Evolutionary conservation across 306 rosid species (phyloP).

Genomic region (Spatholobus suberectus): DNA sequence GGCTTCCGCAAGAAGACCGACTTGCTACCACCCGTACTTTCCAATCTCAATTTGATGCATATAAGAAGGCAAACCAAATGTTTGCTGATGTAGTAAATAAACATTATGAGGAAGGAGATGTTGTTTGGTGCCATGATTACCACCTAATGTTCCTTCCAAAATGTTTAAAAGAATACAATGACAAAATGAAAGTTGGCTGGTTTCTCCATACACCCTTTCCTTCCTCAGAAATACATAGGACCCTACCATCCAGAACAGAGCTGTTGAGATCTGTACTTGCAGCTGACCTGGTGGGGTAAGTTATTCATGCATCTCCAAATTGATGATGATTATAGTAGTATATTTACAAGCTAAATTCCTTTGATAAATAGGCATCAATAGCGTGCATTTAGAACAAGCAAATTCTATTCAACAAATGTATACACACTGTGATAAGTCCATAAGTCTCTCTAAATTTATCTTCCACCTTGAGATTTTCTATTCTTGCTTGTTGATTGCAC

Average conservation of each 20-base stretch:
- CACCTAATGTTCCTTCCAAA: slow-evolving; percentile 97
- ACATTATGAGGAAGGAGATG: slow-evolving; percentile 93
- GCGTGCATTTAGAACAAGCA: neutral
- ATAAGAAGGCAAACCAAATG: slow-evolving; percentile 89
- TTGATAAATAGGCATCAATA: neutral
- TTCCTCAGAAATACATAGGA: slow-evolving; percentile 97
- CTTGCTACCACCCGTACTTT: slow-evolving; percentile 95
- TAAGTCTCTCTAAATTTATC: slow-evolving; percentile 15
- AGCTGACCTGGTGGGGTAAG: slow-evolving; percentile 97
- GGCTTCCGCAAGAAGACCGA: slow-evolving; percentile 96
- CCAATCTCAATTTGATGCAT: slow-evolving; percentile 95
- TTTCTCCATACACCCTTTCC: slow-evolving; percentile 99
- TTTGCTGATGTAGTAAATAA: slow-evolving; percentile 91
- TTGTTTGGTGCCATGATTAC: slow-evolving; percentile 97
- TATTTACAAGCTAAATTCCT: neutral
- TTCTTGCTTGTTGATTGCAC: slow-evolving; percentile 10
- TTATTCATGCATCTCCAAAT: slow-evolving; percentile 37
- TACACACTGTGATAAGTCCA: neutral
- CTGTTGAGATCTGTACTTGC: slow-evolving; percentile 90
- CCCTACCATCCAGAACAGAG: slow-evolving; percentile 87
- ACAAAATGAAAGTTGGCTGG: slow-evolving; percentile 95
- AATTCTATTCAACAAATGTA: slow-evolving; percentile 14
- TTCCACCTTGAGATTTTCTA: slow-evolving; percentile 13
- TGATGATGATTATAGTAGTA: neutral
- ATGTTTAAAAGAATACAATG: slow-evolving; percentile 81